Evolutionary conservation across 352 stramenopile species (phyloP), one percentile per base, ranked within the genome.

Genomic region (Pythium oligandrum): DNA sequence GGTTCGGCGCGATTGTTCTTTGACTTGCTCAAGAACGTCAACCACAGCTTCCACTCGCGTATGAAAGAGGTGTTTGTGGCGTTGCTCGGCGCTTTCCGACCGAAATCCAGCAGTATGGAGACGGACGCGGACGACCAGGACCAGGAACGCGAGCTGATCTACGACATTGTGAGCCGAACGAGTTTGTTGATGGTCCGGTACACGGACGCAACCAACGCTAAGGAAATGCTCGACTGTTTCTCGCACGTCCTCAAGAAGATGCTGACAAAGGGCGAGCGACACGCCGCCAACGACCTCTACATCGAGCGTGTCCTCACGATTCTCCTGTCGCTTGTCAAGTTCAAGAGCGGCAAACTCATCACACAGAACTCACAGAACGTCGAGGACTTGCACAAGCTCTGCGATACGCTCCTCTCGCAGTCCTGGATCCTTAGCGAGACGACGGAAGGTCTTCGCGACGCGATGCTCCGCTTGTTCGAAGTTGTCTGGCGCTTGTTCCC

Each of bases 1-100:
- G 86, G 86, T 6, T 90, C 82, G n/a, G 80, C 86, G n/a, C 91
- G 88, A 49, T 66, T 96, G 4, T 84, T 93, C 33, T 91, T 96
- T 46, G 75, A 72, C 12, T 66, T 96, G 3, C 63, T 94, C 33
- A 84, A 85, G 35, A 94, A 94, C 48, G 84, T 96, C 9, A 85
- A 84, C 46, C 72, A 88, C 53, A 76, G 83, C 1, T 94, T 96
- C 63, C 84, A 96, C 64, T 94, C 84, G 44, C 70, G 86, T 30
- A 93, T 91, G 84, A 61, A 68, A 31, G 82, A 93, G 26, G 74
- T 94, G 36, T 70, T 93, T 40, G 53, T 86, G 4, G 81, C 86
- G 31, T 52, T 96, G 42, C 67, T 96, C 2, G 66, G 73, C 3
- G 71, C 83, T 4, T 93, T 95, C 53, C 64, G 80, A 12, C 78